These are phyloP conservation scores for Ehretia macrophylla DNA, from an alignment of 257 asterid genomes.

Conservation along the genomic window DNA sequence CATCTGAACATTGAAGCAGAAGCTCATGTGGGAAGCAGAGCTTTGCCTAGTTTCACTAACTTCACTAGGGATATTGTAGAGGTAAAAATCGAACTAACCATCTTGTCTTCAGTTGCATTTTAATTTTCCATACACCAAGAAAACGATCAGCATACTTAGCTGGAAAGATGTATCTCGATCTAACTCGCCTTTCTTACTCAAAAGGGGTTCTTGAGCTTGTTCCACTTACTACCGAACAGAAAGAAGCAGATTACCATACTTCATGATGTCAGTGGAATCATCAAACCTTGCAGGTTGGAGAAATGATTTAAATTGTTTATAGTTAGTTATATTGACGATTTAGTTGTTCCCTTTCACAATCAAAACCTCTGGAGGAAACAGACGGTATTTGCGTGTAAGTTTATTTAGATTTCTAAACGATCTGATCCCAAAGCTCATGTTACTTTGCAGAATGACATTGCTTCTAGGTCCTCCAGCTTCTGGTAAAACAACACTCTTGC, in stretches of 20 bases:
- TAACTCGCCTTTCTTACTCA: not conserved
- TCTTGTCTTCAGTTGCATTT: no score
- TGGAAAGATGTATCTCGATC: not conserved
- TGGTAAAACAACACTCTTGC: conserved; percentile 63
- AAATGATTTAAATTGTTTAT: not conserved
- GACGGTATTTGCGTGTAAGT: not conserved
- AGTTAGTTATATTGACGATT: no score
- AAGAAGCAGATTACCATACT: conserved; percentile 48
- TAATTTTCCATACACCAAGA: no score
- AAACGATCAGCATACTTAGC: not conserved
- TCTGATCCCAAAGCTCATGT: conserved; percentile 11
- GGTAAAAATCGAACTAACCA: conserved; percentile 26
- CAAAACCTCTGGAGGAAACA: not conserved
- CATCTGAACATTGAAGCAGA: conserved; percentile 55
- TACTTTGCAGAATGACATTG: conserved; percentile 45
- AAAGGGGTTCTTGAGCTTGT: conserved; percentile 19
- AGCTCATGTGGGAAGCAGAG: conserved; percentile 48
- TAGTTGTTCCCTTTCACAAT: not conserved
- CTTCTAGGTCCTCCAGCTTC: conserved; percentile 76
- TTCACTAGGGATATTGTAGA: conserved; percentile 42
- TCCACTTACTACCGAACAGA: conserved; percentile 41
- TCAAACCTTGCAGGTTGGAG: conserved; percentile 50
- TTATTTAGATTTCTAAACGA: not conserved
- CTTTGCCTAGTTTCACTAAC: conserved; percentile 50
- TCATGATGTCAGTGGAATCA: conserved; percentile 51